Evolutionary conservation across 1,284 basidiomycete genomes (phyloP), one percentile per base, ranked within the genome.

Genomic region (Irpex sp.): DNA sequence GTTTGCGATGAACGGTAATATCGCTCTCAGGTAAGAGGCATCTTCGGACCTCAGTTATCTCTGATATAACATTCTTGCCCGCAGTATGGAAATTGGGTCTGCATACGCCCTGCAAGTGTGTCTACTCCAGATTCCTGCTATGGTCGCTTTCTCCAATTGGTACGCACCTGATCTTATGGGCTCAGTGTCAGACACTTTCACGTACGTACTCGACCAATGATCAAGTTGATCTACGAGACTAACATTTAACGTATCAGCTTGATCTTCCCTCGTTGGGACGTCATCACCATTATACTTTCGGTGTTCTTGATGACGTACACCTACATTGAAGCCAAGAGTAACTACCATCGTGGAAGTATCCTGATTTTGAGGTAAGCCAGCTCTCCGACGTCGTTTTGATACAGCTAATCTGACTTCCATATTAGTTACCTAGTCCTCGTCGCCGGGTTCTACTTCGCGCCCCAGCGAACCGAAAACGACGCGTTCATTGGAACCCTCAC

Each of bases 201-300:
- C 94, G 93, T 96, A 73, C 59, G 86, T 79, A 26, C 19, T 33
- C 21, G 13, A 39, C 8, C 37, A 39, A 57, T 15, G 51, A n/a
- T 50, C 47, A 5, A 5, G 50, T 39, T 21, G n/a, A 43, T 63
- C 21, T 62, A 67, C 49, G 67, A 2, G 57, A 56, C 58, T 68
- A 47, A 50, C 26, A 26, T 6, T 63, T 35, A 64, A 46, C 8
- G 15, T 54, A 19, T 13, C 70, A 97, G 95, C 19, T 84, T 99
- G 62, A 96, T 99, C 67, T 98, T 99, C 85, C 97, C 97, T 0
- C 87, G 95, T 69, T 99, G 97, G 97, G 97, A 99, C 74, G 94
- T 97, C 56, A 90, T 99, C 67, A 92, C 91, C 35, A 94, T 99
- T 75, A 93, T 99, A 70, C 81, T 96, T 35, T 92, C 94, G 1